Evolutionary conservation across 2,329 filamentous ascomycete genomes (phyloP).

Genomic region (Drechmeria coniospora): DNA sequence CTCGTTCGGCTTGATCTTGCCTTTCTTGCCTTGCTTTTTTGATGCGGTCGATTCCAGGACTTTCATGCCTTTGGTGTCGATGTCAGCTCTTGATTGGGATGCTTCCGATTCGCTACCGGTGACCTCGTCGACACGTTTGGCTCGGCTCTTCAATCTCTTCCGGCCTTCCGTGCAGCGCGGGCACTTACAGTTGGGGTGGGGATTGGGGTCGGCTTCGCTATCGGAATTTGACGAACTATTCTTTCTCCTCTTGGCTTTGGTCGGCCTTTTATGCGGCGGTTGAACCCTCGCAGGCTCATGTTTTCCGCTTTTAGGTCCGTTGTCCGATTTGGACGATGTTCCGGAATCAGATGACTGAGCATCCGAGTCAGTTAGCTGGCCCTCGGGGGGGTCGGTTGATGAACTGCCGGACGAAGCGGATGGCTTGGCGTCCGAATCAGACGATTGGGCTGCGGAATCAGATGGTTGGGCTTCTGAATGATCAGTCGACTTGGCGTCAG

Average conservation of each 20-base stretch:
- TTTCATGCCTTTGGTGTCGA: not conserved
- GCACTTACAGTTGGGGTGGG: slow-evolving; percentile 17
- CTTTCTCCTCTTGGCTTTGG: slow-evolving; percentile 8
- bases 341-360: slow-evolving; percentile 10
- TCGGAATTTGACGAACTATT: slow-evolving; percentile 7
- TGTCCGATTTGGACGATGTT: slow-evolving; percentile 7
- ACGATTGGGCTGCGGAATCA: too few relatives aligned
- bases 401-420: too few relatives aligned
- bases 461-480: too few relatives aligned
- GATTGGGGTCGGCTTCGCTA: slow-evolving; percentile 16
- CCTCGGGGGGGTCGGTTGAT: too few relatives aligned
- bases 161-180: slow-evolving; percentile 9
- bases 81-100: slow-evolving; percentile 1
- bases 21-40: slow-evolving; percentile 3
- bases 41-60: too few relatives aligned
- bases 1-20: slow-evolving; percentile 6
- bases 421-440: slow-evolving; percentile 10
- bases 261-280: slow-evolving; percentile 2
- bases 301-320: slow-evolving; percentile 3
- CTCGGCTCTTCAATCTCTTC: slow-evolving; percentile 3
- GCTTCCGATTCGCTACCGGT: not conserved
- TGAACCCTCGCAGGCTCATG: slow-evolving; percentile 9
- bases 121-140: slow-evolving; percentile 4
- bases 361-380: too few relatives aligned
- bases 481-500: too few relatives aligned